Base-by-base conservation (phyloP, 202 grass and related monocot species). In the Hordeum pubiflorum region DNA sequence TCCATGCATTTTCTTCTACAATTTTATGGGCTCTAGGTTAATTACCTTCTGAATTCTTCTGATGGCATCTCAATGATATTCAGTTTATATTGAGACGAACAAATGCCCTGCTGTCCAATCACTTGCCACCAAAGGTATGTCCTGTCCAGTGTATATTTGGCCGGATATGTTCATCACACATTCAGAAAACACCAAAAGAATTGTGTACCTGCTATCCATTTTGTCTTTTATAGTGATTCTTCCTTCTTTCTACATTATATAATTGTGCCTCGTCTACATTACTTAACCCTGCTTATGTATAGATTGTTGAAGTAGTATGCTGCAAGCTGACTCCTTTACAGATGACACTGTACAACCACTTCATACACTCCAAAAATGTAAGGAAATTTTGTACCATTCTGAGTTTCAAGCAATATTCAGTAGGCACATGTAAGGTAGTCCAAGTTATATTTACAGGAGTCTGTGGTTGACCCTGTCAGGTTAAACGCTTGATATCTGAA, bases 291-390 rank as follows among this genome's bases (percentile, higher is more conserved):
- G 67, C 78, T 79, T 77, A 39, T 84, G 57, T 79, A 52, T 82
- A 98, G 95, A 98, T 98, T 57, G 83, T 94, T 80, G 90, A 98
- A 93, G 95, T 98, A 69, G 95, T 98, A n/a, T 94, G 92, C 78
- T 98, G 95, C 88, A 94, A 94, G 88, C 65, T 98, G 69, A 98
- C 84, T 86, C 80, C 88, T 83, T 86, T 98, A 71, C 92, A 98
- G 69, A 88, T 69, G 18, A 83, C 88, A 72, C 84, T 98, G 74
- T 98, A 98, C 84, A 98, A 89, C 61, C 92, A 98, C 85, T 98
- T 98, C 73, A 86, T 93, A 80, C 88, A 98, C 80, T 97, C 94
- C 24, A 97, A 97, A 87, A 94, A 97, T 83, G 95, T 97, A 74
- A 94, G 91, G 33, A 29, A 54, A 10, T 73, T 58, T 24, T 61